Evolutionary conservation across 1,139 yeast species (phyloP), one percentile per base, ranked within the genome.

Genomic region (Scheffersomyces segobiensis): DNA sequence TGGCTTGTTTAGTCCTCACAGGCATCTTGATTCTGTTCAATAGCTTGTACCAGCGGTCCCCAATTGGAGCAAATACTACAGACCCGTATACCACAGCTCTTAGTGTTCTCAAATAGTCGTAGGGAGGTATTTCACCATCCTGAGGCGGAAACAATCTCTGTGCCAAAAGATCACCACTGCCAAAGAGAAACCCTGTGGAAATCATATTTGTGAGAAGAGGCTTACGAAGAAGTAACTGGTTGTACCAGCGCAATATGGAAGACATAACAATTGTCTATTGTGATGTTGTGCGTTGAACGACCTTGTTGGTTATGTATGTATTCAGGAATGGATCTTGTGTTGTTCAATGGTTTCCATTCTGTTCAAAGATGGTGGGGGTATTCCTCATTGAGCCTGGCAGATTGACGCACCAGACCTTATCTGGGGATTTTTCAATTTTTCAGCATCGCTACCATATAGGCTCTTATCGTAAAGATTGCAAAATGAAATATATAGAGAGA

Each of bases 1-100:
- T 48, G 50, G 50, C 50, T 24, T 48, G 19, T 24, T n/a, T 48
- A 17, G 20, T 20, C 8, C 24, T 21, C 21, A 48, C 50, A 6
- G 70, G 65, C 56, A 62, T 62, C 42, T 64, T 63, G 17, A 76
- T 59, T 19, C 57, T 61, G 21, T 71, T 69, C 24, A 80, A 62
- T 8, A 72, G 55, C 58, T 71, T 72, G 65, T 77, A 79, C 83
- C 84, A 80, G 56, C 66, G 73, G 57, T 74, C 78, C 5, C 77
- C 84, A 24, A 80, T 61, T 1, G 83, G 83, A 1, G 82, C 83
- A 65, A 79, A 79, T 24, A 79, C 65, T 1, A 77, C 39, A 0
- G 77, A 68, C 0, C 84, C 83, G 60, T 73, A 80, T 14, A 68
- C 52, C 3, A 73, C 67, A 0, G 83, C 81, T 57, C 83, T 64